Evolutionary conservation across 2,329 filamentous ascomycete species (phyloP).

Genomic region (Talaromyces sp.): DNA sequence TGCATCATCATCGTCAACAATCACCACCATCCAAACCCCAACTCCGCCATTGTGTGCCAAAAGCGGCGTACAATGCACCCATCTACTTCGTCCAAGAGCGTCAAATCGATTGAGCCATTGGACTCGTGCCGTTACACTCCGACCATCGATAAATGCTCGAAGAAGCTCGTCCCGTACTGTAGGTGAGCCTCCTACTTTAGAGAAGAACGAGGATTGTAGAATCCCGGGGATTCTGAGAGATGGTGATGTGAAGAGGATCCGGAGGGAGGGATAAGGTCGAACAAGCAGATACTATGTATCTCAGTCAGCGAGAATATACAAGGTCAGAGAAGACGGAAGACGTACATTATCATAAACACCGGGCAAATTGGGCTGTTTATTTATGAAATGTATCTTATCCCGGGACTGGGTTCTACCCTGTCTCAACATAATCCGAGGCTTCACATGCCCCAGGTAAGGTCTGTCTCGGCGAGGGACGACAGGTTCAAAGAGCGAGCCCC

Average conservation of each 20-base stretch:
- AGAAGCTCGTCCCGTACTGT: conserved; percentile 51
- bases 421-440: conserved; percentile 4
- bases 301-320: neutral
- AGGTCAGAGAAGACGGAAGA: conserved; percentile 8
- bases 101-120: conserved; percentile 58
- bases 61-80: conserved; percentile 73
- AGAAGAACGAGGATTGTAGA: conserved; percentile 52
- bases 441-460: conserved; percentile 9
- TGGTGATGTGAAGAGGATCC: conserved; percentile 65
- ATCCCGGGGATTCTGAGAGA: conserved; percentile 63
- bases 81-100: conserved; percentile 58
- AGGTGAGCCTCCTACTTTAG: conserved; percentile 43
- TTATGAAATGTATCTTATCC: neutral
- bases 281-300: conserved; percentile 37
- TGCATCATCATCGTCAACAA: conserved; percentile 61
- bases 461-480: conserved; percentile 7
- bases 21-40: conserved; percentile 73
- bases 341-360: conserved; percentile 57
- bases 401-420: neutral
- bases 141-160: conserved; percentile 61
- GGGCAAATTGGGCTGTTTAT: conserved; percentile 14
- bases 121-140: conserved; percentile 69
- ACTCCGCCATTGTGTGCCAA: conserved; percentile 61
- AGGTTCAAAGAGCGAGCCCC: conserved; percentile 47
- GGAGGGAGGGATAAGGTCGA: conserved; percentile 59